Conservation (phyloP, 2,329 filamentous ascomycete genomes). For the Neopestalotiopsis clavispora region DNA sequence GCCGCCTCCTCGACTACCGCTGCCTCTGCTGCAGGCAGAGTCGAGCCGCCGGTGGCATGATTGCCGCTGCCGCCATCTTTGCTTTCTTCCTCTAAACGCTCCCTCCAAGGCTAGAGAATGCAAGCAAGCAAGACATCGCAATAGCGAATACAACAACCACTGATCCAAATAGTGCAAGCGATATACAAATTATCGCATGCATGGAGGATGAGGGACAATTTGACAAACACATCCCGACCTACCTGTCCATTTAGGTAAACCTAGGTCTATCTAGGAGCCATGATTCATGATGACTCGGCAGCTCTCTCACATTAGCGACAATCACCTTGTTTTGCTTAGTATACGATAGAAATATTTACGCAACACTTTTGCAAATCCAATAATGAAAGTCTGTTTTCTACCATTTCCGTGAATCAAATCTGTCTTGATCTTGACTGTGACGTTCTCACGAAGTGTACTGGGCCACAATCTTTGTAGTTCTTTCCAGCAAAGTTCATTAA, state of each 20-base stretch:
- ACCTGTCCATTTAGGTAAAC: neutral
- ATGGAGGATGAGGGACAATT: neutral
- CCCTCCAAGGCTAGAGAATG: neutral
- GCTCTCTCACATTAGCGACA: neutral
- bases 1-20: neutral
- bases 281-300: neutral
- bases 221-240: neutral
- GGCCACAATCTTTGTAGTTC: too few species aligned
- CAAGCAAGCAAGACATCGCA: neutral
- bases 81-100: conserved; percentile 17
- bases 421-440: too few species aligned
- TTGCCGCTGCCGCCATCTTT: conserved; percentile 14
- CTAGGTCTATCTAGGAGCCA: neutral
- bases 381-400: neutral
- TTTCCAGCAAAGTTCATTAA: too few species aligned
- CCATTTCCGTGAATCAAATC: neutral
- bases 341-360: neutral
- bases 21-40: conserved; percentile 15
- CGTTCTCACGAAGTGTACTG: too few species aligned
- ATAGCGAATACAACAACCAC: too few species aligned
- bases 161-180: neutral
- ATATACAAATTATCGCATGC: neutral
- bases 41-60: conserved; percentile 17
- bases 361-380: neutral
- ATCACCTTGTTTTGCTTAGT: neutral